Evolutionary conservation across 2,329 filamentous ascomycete genomes (phyloP), one percentile per base, ranked within the genome.

Genomic region (Sarocladium strictum): DNA sequence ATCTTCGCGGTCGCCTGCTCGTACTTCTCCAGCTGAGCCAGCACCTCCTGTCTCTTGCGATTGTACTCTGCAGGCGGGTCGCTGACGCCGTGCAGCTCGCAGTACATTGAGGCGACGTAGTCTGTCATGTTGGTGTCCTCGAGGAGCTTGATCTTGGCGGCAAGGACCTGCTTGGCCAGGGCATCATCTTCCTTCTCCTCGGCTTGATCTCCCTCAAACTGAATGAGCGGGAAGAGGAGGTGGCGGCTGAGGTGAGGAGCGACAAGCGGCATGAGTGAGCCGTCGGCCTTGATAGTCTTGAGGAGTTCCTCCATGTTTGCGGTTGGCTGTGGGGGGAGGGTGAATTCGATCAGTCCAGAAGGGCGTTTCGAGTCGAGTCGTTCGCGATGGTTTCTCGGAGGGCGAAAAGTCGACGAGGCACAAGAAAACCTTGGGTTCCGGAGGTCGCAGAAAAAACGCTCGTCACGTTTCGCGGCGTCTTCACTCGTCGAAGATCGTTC

Each of bases 91-190:
- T 97, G 85, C 62, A 99, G 84, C 67, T 97, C 89, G 70, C 89
- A 88, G 79, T 96, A 90, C 62, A 99, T 78, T 66, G 87, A 89
- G 67, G 92, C 92, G 54, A 97, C 90, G 71, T 96, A 99, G 74
- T 99, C 94, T 66, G 88, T 94, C 94, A 99, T 99, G 80, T 97
- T 97, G 67, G 94, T 97, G 72, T 91, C 86, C 77, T 96, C 93
- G 63, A 99, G 84, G 56, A 99, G 85, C 75, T 93, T 87, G 72
- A 93, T 96, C 74, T 96, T 96, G 64, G 91, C 85, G 69, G 88
- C 84, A 59, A 87, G 86, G 64, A 96, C 86, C 70, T 92, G 86
- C 65, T 78, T 78, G 55, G 81, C 74, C 72, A 80, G 74, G 37
- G 69, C 73, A 58, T 76, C 75, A 57, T 82, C 77, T 65, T 80